Conservation (phyloP, 192 early-diverging fungal species). For the Backusella westeae region DNA sequence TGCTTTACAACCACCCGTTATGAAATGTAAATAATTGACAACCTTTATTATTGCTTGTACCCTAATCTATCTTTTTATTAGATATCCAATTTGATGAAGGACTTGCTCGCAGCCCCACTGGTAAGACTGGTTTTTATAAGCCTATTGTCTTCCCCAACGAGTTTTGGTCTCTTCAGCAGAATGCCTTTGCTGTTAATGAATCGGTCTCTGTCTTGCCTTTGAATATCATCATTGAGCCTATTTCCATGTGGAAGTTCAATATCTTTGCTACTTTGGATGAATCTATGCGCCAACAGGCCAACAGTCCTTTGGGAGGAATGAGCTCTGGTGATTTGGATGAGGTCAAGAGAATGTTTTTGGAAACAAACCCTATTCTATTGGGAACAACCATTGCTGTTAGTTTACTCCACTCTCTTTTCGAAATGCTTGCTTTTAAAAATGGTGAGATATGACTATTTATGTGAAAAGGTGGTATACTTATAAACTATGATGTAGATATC, state of each 20-base stretch:
- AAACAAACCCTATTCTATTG: conserved; percentile 86
- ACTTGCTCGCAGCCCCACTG: conserved; percentile 29
- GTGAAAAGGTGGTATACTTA: conserved; percentile 14
- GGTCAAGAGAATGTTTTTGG: conserved; percentile 86
- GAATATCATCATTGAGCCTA: conserved; percentile 58
- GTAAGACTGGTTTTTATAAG: conserved; percentile 52
- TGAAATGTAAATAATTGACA: conserved; percentile 40
- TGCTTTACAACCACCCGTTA: conserved; percentile 49
- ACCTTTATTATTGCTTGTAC: neutral
- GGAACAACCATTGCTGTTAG: conserved; percentile 75
- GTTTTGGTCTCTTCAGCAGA: conserved; percentile 76
- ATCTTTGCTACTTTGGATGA: conserved; percentile 47
- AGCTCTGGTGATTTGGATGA: conserved; percentile 65
- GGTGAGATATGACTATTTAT: conserved; percentile 44
- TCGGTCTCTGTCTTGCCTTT: conserved; percentile 72
- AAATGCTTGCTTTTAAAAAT: conserved; percentile 93
- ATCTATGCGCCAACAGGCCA: conserved; percentile 66
- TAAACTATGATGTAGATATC: conserved; percentile 58
- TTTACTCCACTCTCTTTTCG: conserved; percentile 80
- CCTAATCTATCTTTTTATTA: neutral
- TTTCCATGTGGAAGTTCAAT: conserved; percentile 74
- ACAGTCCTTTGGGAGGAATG: conserved; percentile 54
- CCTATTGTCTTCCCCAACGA: conserved; percentile 77
- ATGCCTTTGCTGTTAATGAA: conserved; percentile 68
- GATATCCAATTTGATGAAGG: conserved; percentile 43